Percentiles rank a stretch among this genome's conserved stretches.
These are phyloP conservation scores for Endoconidiophora laricicola DNA, from an alignment of 2,329 filamentous ascomycete species.

Conservation along the genomic window DNA sequence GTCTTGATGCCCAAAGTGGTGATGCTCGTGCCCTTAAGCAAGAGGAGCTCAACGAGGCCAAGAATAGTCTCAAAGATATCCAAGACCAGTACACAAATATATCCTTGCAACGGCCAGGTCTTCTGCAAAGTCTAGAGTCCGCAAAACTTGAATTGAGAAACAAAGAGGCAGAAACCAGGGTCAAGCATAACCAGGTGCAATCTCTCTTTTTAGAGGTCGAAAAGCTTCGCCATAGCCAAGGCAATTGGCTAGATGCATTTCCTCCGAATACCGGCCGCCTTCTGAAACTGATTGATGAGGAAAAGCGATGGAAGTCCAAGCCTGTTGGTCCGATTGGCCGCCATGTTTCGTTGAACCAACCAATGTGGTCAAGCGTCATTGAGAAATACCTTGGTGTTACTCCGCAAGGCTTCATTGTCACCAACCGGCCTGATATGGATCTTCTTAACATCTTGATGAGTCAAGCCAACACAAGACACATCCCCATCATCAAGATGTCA, in stretches of 20 bases:
- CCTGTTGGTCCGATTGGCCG: conserved; percentile 75
- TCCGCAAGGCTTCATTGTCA: conserved; percentile 68
- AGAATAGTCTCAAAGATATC: conserved; percentile 2
- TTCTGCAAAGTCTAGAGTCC: conserved; percentile 4
- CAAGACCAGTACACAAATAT: not conserved
- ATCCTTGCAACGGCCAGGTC: not conserved
- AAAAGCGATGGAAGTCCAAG: conserved; percentile 48
- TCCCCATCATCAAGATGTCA: conserved; percentile 48
- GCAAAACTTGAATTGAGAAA: conserved; percentile 16
- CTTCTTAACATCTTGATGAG: conserved; percentile 50
- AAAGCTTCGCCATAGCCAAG: conserved; percentile 23
- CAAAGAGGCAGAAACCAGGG: conserved; percentile 15
- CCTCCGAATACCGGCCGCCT: conserved; percentile 45
- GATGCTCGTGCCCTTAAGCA: conserved; percentile 48
- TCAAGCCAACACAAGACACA: conserved; percentile 29
- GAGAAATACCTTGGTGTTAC: conserved; percentile 57
- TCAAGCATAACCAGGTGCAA: conserved; percentile 15
- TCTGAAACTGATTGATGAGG: conserved; percentile 50
- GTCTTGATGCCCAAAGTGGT: conserved; percentile 52
- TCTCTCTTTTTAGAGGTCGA: conserved; percentile 16
- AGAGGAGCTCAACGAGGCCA: conserved; percentile 27
- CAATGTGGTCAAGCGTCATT: conserved; percentile 68
- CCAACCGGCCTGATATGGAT: conserved; percentile 57
- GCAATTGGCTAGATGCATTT: conserved; percentile 47
- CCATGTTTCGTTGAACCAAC: conserved; percentile 58